Conservation (phyloP, 2,329 filamentous ascomycete genomes). For the Knoxdaviesia capensis region DNA sequence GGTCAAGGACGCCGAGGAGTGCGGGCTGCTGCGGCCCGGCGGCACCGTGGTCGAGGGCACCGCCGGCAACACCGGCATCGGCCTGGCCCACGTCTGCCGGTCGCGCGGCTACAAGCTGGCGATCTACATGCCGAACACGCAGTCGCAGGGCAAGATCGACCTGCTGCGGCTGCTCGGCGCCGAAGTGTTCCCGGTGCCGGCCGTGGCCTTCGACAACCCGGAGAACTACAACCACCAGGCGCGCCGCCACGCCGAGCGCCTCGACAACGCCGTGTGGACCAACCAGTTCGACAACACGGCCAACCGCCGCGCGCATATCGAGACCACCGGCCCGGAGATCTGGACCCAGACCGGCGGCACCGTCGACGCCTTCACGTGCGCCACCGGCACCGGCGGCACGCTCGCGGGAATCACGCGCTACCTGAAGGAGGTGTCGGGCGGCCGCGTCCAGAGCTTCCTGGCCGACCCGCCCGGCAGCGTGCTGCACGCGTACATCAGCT, state of each 20-base stretch:
- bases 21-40: constrained; percentile 60
- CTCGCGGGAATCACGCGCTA: constrained; percentile 76
- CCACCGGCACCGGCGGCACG: constrained; percentile 83
- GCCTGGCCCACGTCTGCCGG: constrained; percentile 87
- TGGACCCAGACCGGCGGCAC: constrained; percentile 79
- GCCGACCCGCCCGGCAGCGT: constrained; percentile 90
- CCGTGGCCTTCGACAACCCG: constrained; percentile 86
- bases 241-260: constrained; percentile 61
- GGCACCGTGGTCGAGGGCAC: constrained; percentile 95
- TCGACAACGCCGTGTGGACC: constrained; percentile 90
- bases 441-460: constrained; percentile 68
- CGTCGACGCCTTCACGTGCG: constrained; percentile 86
- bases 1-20: constrained; percentile 81
- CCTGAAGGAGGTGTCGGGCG: constrained; percentile 63
- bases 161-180: constrained; percentile 77
- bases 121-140: constrained; percentile 99
- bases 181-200: constrained; percentile 88
- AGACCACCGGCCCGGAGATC: constrained; percentile 94
- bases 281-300: constrained; percentile 97
- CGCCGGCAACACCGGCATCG: constrained; percentile 94
- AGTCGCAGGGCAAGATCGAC: constrained; percentile 95
- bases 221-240: constrained; percentile 98
- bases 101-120: constrained; percentile 83
- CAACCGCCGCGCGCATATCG: constrained; percentile 83
- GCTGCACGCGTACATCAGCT: constrained; percentile 76